Conservation (phyloP, 2,329 filamentous ascomycete genomes). For the Didymella segeticola region DNA sequence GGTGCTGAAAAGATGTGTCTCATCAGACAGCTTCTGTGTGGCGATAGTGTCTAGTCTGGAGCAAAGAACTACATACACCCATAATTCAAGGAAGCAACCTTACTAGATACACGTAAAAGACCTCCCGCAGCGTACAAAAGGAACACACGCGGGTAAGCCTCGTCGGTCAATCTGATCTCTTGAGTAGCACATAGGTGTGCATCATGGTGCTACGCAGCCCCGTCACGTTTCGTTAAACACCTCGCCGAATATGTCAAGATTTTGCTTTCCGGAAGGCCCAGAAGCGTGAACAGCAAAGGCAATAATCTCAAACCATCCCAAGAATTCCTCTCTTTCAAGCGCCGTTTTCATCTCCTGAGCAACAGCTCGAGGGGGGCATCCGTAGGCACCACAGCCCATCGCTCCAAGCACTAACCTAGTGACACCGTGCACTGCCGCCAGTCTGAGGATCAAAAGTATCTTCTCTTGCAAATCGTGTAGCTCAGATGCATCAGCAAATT, state of each 20-base stretch:
- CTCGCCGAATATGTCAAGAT: slow-evolving; percentile 17
- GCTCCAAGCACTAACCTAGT: slow-evolving; percentile 31
- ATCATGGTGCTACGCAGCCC: not conserved
- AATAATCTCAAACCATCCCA: slow-evolving; percentile 29
- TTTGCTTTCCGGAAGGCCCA: slow-evolving; percentile 17
- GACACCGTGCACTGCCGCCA: slow-evolving; percentile 24
- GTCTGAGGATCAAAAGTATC: slow-evolving; percentile 25
- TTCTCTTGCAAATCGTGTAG: slow-evolving; percentile 25
- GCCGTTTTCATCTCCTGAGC: slow-evolving; percentile 27
- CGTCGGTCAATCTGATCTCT: not conserved
- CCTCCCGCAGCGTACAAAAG: no score
- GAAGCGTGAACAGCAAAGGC: slow-evolving; percentile 28
- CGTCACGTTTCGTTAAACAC: slow-evolving; percentile 4
- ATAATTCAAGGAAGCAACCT: no score
- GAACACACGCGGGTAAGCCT: no score
- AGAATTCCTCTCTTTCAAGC: slow-evolving; percentile 25
- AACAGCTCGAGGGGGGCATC: slow-evolving; percentile 26
- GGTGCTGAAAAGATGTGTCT: no score
- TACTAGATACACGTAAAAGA: no score
- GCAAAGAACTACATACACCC: no score
- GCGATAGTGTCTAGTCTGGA: no score
- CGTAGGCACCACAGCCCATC: slow-evolving; percentile 35
- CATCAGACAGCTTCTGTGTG: no score
- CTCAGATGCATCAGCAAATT: slow-evolving; percentile 17
- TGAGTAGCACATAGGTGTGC: not conserved